Percentiles rank a stretch among this genome's conserved stretches.
phyloP scores from a whole-genome alignment of 1,139 yeast species.

The Scheffersomyces insectosa region DNA sequence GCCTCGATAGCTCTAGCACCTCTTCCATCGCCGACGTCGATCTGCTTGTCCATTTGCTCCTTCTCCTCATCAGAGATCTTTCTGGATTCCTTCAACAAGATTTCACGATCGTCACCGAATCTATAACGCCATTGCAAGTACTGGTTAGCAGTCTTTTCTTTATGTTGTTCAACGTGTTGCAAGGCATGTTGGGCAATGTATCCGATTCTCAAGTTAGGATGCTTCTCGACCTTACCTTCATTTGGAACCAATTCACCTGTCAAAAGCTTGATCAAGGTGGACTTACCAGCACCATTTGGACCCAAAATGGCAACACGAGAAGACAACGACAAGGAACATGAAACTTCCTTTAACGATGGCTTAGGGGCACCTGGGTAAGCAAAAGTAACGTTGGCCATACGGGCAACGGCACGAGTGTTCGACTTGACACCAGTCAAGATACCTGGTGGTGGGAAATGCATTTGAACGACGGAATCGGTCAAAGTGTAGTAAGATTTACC shows the following conservation, averaged over 20 bases:
- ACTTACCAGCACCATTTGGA: slow-evolving; percentile 99
- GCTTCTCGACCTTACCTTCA: slow-evolving; percentile 91
- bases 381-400: slow-evolving; percentile 83
- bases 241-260: slow-evolving; percentile 90
- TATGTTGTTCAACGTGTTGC: slow-evolving; percentile 95
- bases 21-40: slow-evolving; percentile 84
- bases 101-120: slow-evolving; percentile 98
- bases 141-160: slow-evolving; percentile 96
- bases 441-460: slow-evolving; percentile 99
- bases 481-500: slow-evolving; percentile 96
- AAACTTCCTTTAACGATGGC: slow-evolving; percentile 77
- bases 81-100: slow-evolving; percentile 88
- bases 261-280: slow-evolving; percentile 87
- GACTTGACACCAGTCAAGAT: slow-evolving; percentile 94
- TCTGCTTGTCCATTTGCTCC: slow-evolving; percentile 73
- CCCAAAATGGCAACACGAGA: slow-evolving; percentile 97
- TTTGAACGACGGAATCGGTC: slow-evolving; percentile 88
- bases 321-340: slow-evolving; percentile 85
- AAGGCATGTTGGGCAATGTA: slow-evolving; percentile 98
- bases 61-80: slow-evolving; percentile 82
- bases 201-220: slow-evolving; percentile 96
- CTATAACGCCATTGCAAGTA: slow-evolving; percentile 98
- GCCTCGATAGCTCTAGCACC: slow-evolving; percentile 91
- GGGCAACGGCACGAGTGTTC: slow-evolving; percentile 91
- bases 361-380: slow-evolving; percentile 86